Evolutionary conservation across 306 rosid genomes (phyloP).

Genomic region (Quillaja saponaria): DNA sequence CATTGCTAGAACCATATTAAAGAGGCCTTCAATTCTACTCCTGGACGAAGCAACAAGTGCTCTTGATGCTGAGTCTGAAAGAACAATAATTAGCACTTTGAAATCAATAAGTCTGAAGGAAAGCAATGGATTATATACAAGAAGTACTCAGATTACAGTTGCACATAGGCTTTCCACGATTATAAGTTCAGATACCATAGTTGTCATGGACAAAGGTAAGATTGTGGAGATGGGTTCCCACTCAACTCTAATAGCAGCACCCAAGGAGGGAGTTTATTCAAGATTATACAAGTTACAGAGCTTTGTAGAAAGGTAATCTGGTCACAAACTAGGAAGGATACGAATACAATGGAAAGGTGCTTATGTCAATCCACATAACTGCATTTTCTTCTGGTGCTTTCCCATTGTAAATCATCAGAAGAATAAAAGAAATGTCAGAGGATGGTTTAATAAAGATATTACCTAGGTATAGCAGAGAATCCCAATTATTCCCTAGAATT

Average conservation of each 20-base stretch:
- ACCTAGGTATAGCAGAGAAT: slow-evolving; percentile 23
- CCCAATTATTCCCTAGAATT: slow-evolving; percentile 42
- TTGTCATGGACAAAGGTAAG: slow-evolving; percentile 76
- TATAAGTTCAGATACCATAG: slow-evolving; percentile 65
- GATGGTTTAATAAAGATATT: slow-evolving; percentile 6
- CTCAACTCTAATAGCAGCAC: slow-evolving; percentile 48
- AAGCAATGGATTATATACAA: slow-evolving; percentile 40
- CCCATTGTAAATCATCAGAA: slow-evolving; percentile 30
- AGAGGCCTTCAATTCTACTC: slow-evolving; percentile 72
- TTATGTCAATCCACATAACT: slow-evolving; percentile 12
- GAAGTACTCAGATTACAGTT: slow-evolving; percentile 71
- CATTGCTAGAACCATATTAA: slow-evolving; percentile 75
- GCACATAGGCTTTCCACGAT: slow-evolving; percentile 87
- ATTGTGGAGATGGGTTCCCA: slow-evolving; percentile 76
- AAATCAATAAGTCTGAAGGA: slow-evolving; percentile 48
- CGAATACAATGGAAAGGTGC: slow-evolving; percentile 4
- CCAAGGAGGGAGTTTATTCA: slow-evolving; percentile 69
- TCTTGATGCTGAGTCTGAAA: slow-evolving; percentile 84
- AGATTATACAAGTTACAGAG: slow-evolving; percentile 66
- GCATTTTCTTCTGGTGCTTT: slow-evolving; percentile 15
- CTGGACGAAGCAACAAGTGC: slow-evolving; percentile 97
- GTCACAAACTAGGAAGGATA: too few species aligned
- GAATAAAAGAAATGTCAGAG: slow-evolving; percentile 12
- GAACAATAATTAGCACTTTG: slow-evolving; percentile 61
- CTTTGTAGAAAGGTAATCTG: slow-evolving; percentile 36